Evolutionary conservation across 2,329 filamentous ascomycete species (phyloP).

Genomic region (Chrysosporium queenslandicum): DNA sequence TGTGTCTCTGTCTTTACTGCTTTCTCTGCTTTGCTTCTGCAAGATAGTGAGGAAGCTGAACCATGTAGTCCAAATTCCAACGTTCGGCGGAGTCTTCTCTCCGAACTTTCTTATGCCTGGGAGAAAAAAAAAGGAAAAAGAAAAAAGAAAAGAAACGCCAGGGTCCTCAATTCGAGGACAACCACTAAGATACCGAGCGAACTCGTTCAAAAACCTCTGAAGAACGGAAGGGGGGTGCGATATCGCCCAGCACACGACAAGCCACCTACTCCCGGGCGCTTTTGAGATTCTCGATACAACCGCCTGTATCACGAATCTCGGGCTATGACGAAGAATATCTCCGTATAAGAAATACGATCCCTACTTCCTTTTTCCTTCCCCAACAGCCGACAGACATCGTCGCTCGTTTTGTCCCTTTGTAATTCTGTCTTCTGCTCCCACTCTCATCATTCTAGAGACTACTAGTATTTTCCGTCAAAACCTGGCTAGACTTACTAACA

Average conservation of each 20-base stretch:
- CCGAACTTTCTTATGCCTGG: background rate
- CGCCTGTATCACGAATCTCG: background rate
- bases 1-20: background rate
- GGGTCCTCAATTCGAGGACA: background rate
- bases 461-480: too few relatives aligned
- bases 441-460: too few relatives aligned
- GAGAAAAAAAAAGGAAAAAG: background rate
- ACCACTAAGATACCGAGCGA: too few relatives aligned
- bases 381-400: too few relatives aligned
- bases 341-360: background rate
- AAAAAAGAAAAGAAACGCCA: background rate
- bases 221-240: background rate
- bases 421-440: too few relatives aligned
- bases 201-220: too few relatives aligned
- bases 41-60: background rate
- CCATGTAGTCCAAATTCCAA: slow-evolving; percentile 1
- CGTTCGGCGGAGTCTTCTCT: background rate
- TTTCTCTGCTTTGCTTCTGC: background rate
- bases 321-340: background rate
- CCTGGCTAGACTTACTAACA: too few relatives aligned
- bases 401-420: too few relatives aligned
- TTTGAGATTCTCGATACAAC: slow-evolving; percentile 50
- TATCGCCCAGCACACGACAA: background rate
- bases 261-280: slow-evolving; percentile 33
- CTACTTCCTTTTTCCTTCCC: background rate